phyloP scores from a whole-genome alignment of 345 rosid genomes.

The Eucalyptus tenuipes region DNA sequence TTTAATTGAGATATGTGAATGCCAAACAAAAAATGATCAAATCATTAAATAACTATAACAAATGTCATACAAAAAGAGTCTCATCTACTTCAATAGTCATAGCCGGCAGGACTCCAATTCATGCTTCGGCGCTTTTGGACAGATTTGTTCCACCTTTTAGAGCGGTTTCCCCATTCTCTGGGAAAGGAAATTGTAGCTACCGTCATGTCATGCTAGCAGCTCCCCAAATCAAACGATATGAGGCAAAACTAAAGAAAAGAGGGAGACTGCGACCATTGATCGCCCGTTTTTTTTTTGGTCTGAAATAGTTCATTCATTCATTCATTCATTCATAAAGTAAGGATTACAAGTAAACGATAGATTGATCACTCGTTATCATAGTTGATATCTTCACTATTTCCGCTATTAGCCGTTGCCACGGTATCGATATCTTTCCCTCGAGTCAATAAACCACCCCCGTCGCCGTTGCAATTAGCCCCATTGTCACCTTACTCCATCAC shows the following conservation, averaged over 20 bases:
- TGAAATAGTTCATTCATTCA: no score
- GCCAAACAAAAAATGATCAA: neutral
- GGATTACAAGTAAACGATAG: no score
- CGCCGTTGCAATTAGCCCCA: neutral
- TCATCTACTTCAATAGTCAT: neutral
- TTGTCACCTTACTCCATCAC: neutral
- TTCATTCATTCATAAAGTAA: no score
- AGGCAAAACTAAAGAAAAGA: neutral
- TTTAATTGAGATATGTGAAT: neutral
- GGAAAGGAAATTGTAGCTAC: neutral
- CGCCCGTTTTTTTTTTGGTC: no score
- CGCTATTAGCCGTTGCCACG: neutral
- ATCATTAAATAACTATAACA: neutral
- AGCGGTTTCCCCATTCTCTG: neutral
- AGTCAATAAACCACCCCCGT: neutral
- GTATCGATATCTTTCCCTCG: neutral
- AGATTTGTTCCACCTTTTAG: neutral
- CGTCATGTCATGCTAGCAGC: neutral
- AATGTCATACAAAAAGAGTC: neutral
- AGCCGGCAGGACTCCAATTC: no score
- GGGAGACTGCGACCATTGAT: neutral
- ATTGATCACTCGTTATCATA: neutral
- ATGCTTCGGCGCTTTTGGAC: neutral
- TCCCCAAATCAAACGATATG: neutral
- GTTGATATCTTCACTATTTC: neutral